Percentiles rank a stretch among this genome's conserved stretches.
These are phyloP conservation scores for Ophiostoma perfectum DNA, from an alignment of 2,329 filamentous ascomycete species.

Conservation along the genomic window DNA sequence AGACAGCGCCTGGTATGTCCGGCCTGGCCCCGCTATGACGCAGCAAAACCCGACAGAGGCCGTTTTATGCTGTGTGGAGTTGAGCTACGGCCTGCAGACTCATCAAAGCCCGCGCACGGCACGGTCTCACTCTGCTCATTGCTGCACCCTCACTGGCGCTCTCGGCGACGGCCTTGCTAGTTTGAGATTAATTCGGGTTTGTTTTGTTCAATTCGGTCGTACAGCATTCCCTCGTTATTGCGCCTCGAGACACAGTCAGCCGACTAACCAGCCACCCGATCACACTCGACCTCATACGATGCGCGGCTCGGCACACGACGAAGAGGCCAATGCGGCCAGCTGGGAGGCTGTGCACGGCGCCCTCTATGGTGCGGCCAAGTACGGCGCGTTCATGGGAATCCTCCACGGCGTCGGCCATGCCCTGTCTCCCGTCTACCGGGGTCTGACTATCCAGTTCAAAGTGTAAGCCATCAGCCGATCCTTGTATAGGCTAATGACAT, in stretches of 20 bases:
- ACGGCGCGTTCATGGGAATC: constrained; percentile 61
- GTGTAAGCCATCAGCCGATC: constrained; percentile 47
- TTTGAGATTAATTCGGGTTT: no score
- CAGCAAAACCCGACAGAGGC: constrained; percentile 14
- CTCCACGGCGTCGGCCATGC: constrained; percentile 58
- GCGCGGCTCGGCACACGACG: constrained; percentile 51
- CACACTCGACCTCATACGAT: constrained; percentile 31
- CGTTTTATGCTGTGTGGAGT: not conserved
- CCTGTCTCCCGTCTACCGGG: constrained; percentile 66
- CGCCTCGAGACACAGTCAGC: not conserved
- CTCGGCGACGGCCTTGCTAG: not conserved
- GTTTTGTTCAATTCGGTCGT: not conserved
- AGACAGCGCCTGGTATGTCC: not conserved
- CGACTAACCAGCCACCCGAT: not conserved
- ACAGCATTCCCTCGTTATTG: no score
- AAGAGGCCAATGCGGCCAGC: constrained; percentile 63
- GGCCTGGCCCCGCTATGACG: constrained; percentile 21
- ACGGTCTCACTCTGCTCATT: not conserved
- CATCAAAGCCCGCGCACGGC: constrained; percentile 7
- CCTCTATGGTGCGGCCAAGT: constrained; percentile 61
- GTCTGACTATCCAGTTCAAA: constrained; percentile 70
- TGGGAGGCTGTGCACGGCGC: constrained; percentile 68
- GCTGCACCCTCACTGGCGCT: not conserved
- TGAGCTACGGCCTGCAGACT: constrained; percentile 13
- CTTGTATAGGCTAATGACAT: constrained; percentile 18